These are phyloP conservation scores for Penstemon eatonii DNA, from an alignment of 257 asterid species.

Conservation along the genomic window DNA sequence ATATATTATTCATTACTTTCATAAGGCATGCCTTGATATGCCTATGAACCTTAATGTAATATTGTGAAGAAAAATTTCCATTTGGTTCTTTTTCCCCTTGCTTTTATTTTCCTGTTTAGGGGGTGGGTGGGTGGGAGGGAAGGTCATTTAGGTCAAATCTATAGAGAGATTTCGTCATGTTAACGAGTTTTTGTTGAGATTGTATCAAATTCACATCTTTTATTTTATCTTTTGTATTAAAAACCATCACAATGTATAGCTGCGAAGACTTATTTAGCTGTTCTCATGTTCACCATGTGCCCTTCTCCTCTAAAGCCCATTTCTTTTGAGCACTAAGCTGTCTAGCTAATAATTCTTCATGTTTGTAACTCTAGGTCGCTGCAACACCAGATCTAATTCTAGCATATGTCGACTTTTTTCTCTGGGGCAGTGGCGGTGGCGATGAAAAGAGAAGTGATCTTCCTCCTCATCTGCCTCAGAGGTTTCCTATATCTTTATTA, in stretches of 20 bases:
- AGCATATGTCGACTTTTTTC: constrained; percentile 88
- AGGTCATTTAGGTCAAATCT: constrained; percentile 2
- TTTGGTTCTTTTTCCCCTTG: background rate
- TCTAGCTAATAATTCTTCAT: constrained; percentile 26
- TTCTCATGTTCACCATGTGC: background rate
- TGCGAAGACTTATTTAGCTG: background rate
- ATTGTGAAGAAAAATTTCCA: background rate
- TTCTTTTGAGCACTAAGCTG: constrained; percentile 31
- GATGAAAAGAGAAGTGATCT: constrained; percentile 93
- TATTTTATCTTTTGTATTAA: too few relatives aligned
- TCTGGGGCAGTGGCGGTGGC: constrained; percentile 74
- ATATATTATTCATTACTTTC: background rate
- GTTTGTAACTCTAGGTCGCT: constrained; percentile 66
- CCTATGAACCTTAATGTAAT: background rate
- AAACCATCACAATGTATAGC: background rate
- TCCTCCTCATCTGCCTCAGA: constrained; percentile 79
- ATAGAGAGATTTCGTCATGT: too few relatives aligned
- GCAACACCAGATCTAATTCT: constrained; percentile 97
- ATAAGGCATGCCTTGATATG: background rate
- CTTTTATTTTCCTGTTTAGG: background rate
- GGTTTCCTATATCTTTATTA: constrained; percentile 83
- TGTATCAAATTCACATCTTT: too few relatives aligned
- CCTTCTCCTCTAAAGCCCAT: background rate
- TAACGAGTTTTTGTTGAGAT: too few relatives aligned
- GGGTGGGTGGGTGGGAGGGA: constrained; percentile 15